Base-by-base conservation (phyloP, 495 filamentous ascomycete genomes). In the Tuber magnatum region DNA sequence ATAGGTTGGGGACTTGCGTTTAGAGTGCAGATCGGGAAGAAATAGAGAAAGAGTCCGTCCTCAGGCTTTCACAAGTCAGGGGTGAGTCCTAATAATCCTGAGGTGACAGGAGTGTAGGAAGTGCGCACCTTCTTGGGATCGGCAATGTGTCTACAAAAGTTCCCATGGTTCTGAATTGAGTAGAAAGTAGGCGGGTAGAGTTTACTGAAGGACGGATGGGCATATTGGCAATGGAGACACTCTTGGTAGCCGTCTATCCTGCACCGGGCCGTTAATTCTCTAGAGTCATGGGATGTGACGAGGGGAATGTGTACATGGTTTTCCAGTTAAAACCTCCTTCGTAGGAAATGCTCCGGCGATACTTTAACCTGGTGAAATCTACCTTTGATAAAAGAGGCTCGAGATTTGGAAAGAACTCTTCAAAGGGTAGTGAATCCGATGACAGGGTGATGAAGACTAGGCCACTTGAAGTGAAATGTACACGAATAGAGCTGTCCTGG, bases 191-290 rank as follows among this genome's bases (percentile, higher is more conserved):
- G 87, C 7, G 88, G 88, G 51, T 90, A 90, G 80, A 84, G 86
- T 69, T 88, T 82, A 7, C 86, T 86, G 81, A 90, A 90, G 14
- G 88, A 88, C 0, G 88, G 88, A 74, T 90, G 88, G 0, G 88
- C 89, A 81, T 90, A 90, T 80, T 88, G 87, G 84, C 88, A 90
- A 77, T 90, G 88, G 22, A 90, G 83, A 75, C 88, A 90, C 81
- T 90, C 88, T 80, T 90, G 88, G 73, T 88, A 90, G 24, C 88
- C 88, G 73, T 90, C 88, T 24, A 90, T 87, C 86, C 86, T 87
- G 69, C 5, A 24, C 12, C 2, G 1, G 32, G 35, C 22, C n/a
- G 38, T 28, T 35, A 22, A 42, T 68, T 74, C 39, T 32, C 41
- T 18, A 40, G 40, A 32, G 24, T 16, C 18, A 9, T 16, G 20